Percentiles rank a stretch among this genome's conserved stretches.
Evolutionary conservation across 805 yeast genomes (phyloP).

Genomic region (Pichia thaimueangensis): DNA sequence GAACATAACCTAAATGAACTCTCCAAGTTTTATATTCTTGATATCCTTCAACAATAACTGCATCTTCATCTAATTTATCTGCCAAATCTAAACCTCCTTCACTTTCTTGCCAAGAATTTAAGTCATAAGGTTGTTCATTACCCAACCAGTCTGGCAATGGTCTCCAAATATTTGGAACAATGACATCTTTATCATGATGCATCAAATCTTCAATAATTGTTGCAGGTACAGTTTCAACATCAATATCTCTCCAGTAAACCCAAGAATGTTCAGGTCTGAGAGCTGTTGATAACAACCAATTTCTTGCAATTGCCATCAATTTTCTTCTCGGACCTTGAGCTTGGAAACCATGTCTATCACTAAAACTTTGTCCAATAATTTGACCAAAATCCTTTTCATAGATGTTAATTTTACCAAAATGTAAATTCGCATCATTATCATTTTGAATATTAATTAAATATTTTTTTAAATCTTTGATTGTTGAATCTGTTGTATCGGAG

Average conservation of each 20-base stretch:
- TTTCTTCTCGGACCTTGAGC: constrained; percentile 95
- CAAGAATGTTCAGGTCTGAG: constrained; percentile 87
- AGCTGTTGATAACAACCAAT: constrained; percentile 86
- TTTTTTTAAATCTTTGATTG: constrained; percentile 63
- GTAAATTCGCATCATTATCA: constrained; percentile 49
- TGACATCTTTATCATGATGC: constrained; percentile 86
- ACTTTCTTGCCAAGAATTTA: constrained; percentile 81
- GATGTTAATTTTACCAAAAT: constrained; percentile 80
- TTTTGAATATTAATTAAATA: constrained; percentile 55
- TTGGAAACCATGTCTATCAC: constrained; percentile 90
- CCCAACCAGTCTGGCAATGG: constrained; percentile 85
- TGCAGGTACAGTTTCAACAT: constrained; percentile 84
- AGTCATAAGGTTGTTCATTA: constrained; percentile 76
- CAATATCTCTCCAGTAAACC: constrained; percentile 98
- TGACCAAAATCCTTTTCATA: constrained; percentile 92
- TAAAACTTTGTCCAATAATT: constrained; percentile 83
- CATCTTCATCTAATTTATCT: constrained; percentile 77
- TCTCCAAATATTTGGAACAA: constrained; percentile 93
- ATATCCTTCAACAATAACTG: constrained; percentile 95
- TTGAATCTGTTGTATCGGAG: constrained; percentile 84
- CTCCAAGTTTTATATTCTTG: constrained; percentile 98
- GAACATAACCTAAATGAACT: constrained; percentile 88
- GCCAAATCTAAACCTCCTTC: constrained; percentile 80
- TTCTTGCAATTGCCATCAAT: constrained; percentile 91
- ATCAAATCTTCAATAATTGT: constrained; percentile 85